phyloP scores from a whole-genome alignment of 768 basidiomycete species.

The Boletellus sp. region DNA sequence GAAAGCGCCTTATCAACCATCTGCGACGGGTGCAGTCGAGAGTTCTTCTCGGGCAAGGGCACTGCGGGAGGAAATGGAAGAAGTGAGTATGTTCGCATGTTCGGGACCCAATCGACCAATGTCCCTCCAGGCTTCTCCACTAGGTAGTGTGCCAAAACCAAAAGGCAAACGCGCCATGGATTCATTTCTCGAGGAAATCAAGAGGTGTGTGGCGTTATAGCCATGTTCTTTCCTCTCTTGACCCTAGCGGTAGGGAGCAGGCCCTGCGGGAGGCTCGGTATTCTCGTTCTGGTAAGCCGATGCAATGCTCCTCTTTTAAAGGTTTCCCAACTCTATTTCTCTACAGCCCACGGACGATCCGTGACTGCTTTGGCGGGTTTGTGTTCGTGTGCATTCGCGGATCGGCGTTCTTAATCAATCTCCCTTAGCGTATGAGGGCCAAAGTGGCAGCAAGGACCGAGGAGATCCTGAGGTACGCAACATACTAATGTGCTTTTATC shows the following conservation, averaged over 20 bases:
- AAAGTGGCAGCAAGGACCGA: conserved; percentile 85
- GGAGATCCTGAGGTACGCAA: conserved; percentile 77
- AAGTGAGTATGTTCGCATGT: conserved; percentile 21
- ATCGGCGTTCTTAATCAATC: conserved; percentile 2
- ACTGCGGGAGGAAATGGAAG: conserved; percentile 32
- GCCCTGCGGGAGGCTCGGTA: conserved; percentile 85
- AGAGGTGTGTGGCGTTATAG: conserved; percentile 52
- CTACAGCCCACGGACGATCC: conserved; percentile 63
- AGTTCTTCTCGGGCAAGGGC: conserved; percentile 30
- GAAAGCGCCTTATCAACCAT: conserved; percentile 41
- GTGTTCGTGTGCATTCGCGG: conserved; percentile 19
- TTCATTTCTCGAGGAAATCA: conserved; percentile 93
- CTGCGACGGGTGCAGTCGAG: conserved; percentile 29
- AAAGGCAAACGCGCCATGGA: conserved; percentile 98
- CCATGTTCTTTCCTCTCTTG: neutral
- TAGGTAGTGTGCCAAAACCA: conserved; percentile 55
- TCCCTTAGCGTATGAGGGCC: conserved; percentile 74
- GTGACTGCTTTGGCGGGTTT: conserved; percentile 87
- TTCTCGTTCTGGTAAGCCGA: conserved; percentile 55
- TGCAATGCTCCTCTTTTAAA: neutral
- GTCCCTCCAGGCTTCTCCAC: conserved; percentile 51
- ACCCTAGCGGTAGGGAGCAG: conserved; percentile 67
- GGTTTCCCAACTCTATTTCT: conserved; percentile 1
- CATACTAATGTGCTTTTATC: neutral
- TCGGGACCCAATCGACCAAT: conserved; percentile 1